A percentile compares a stretch with the other conserved stretches of the same genome.
phyloP scores from a whole-genome alignment of 164 flowering plant species.

The Aristolochia californica region DNA sequence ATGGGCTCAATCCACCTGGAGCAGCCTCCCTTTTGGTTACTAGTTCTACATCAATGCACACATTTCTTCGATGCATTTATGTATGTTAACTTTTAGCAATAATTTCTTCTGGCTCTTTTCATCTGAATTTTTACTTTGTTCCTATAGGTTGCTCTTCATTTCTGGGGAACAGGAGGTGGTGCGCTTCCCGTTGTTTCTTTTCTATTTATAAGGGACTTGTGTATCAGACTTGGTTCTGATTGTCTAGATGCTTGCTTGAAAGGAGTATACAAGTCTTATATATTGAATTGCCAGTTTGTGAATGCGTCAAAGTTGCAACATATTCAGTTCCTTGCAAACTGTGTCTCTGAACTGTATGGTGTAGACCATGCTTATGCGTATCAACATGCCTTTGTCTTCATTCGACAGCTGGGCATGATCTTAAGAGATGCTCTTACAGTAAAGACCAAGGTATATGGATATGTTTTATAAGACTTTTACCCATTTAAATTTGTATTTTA shows the following conservation, averaged over 20 bases:
- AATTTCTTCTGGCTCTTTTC: not conserved
- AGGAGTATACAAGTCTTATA: conserved; percentile 91
- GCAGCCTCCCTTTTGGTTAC: no score
- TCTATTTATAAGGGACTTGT: conserved; percentile 71
- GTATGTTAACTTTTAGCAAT: not conserved
- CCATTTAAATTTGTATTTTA: no score
- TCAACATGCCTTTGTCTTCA: conserved; percentile 85
- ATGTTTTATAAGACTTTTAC: not conserved
- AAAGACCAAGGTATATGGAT: conserved; percentile 51
- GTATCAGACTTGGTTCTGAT: conserved; percentile 79
- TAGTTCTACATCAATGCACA: no score
- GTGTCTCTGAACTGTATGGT: conserved; percentile 62
- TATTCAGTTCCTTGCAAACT: conserved; percentile 73
- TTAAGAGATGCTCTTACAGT: conserved; percentile 58
- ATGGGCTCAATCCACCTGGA: no score
- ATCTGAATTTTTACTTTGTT: conserved; percentile 8
- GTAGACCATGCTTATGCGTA: conserved; percentile 75
- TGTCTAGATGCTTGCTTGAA: conserved; percentile 74
- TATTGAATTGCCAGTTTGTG: conserved; percentile 62
- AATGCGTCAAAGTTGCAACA: conserved; percentile 75
- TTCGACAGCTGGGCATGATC: conserved; percentile 81
- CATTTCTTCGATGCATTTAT: no score
- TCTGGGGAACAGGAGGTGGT: conserved; percentile 94
- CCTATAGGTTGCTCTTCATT: conserved; percentile 74
- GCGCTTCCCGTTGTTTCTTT: conserved; percentile 78